These are phyloP conservation scores for Botrytis paeoniae DNA, from an alignment of 2,329 filamentous ascomycete species.

Conservation along the genomic window DNA sequence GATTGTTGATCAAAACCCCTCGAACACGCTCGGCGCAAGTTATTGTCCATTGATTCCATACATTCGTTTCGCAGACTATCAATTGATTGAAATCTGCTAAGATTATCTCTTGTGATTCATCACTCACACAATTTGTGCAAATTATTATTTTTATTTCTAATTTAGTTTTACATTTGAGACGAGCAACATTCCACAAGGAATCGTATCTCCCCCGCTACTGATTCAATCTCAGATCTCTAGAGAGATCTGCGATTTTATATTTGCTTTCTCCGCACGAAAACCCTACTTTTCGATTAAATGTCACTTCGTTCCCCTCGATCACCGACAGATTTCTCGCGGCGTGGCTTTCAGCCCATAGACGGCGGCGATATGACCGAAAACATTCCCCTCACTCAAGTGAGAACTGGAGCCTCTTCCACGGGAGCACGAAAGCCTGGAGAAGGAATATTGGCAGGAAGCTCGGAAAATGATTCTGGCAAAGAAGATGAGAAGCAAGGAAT, in stretches of 20 bases:
- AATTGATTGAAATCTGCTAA: background rate
- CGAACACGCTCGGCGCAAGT: constrained; percentile 1
- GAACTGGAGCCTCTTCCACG: constrained; percentile 53
- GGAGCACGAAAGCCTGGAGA: constrained; percentile 51
- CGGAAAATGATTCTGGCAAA: constrained; percentile 12
- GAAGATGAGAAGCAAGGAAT: constrained; percentile 35
- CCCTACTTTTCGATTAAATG: constrained; percentile 23
- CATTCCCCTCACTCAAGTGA: constrained; percentile 56
- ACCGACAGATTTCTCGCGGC: constrained; percentile 29
- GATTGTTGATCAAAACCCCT: constrained; percentile 2
- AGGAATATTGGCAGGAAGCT: constrained; percentile 29
- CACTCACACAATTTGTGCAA: background rate
- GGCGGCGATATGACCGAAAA: constrained; percentile 37
- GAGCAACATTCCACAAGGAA: constrained; percentile 5
- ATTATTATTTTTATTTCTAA: background rate
- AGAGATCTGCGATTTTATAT: background rate
- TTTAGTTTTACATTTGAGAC: background rate
- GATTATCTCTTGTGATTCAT: background rate
- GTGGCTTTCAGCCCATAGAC: constrained; percentile 33
- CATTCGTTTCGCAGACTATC: constrained; percentile 9
- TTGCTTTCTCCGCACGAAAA: background rate
- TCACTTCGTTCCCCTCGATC: constrained; percentile 33
- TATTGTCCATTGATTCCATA: background rate
- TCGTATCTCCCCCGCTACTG: background rate
- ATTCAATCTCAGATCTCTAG: background rate